Evolutionary conservation across 2,329 filamentous ascomycete genomes (phyloP).

Genomic region (Exophiala sp.): DNA sequence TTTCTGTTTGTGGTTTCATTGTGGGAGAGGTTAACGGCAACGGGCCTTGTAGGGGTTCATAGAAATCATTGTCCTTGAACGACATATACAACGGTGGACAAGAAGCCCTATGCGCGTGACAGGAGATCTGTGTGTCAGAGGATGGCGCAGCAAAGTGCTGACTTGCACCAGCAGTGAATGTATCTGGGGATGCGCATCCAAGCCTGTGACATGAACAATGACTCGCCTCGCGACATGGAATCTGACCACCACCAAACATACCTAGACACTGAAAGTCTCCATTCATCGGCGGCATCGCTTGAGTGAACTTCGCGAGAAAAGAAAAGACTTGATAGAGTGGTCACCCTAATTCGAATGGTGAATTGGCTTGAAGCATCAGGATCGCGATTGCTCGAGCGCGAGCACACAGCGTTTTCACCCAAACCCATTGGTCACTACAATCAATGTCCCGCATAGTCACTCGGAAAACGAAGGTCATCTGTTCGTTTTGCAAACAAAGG

Average conservation of each 20-base stretch:
- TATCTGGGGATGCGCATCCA: background rate
- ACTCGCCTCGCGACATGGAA: constrained; percentile 6
- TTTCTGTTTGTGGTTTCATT: background rate
- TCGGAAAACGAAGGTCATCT: constrained; percentile 4
- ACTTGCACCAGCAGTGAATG: constrained; percentile 14
- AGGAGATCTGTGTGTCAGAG: constrained; percentile 17
- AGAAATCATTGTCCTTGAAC: background rate
- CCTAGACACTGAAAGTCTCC: constrained; percentile 3
- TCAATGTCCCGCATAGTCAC: constrained; percentile 5
- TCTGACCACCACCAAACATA: constrained; percentile 1
- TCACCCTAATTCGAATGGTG: background rate
- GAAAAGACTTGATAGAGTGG: background rate
- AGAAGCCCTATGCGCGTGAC: constrained; percentile 9
- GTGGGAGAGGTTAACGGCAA: background rate
- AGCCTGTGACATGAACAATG: constrained; percentile 10
- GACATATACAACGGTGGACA: background rate
- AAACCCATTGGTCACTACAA: constrained; percentile 17
- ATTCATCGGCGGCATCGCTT: constrained; percentile 8
- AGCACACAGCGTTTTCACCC: constrained; percentile 20
- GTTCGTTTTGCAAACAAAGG: constrained; percentile 23
- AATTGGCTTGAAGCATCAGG: constrained; percentile 5
- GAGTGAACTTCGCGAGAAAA: constrained; percentile 5
- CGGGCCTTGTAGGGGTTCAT: constrained; percentile 2
- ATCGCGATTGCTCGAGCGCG: constrained; percentile 10
- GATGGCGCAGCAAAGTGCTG: constrained; percentile 6